phyloP scores from a whole-genome alignment of 306 rosid genomes.

The Cercis canadensis region DNA sequence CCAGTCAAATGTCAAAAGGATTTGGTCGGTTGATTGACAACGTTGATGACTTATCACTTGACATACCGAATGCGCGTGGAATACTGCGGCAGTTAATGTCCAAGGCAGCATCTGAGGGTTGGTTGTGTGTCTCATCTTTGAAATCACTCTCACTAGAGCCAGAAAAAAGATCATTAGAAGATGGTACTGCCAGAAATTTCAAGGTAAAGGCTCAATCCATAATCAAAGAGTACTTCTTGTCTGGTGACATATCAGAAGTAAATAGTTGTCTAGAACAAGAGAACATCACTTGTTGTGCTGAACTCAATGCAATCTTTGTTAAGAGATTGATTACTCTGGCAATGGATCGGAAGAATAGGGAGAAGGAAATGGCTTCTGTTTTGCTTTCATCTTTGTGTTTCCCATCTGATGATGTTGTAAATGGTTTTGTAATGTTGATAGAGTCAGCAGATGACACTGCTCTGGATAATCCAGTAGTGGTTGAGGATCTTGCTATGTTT shows the following conservation, averaged over 20 bases:
- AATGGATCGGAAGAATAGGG: constrained; percentile 77
- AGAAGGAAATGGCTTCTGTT: constrained; percentile 82
- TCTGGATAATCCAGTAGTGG: constrained; percentile 69
- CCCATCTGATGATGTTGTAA: constrained; percentile 71
- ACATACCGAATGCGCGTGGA: constrained; percentile 66
- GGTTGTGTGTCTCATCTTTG: constrained; percentile 72
- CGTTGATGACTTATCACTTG: constrained; percentile 72
- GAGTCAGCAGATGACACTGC: constrained; percentile 83
- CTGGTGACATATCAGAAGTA: constrained; percentile 67
- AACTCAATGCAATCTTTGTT: constrained; percentile 66
- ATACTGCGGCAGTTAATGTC: constrained; percentile 59
- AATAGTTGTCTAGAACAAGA: constrained; percentile 59
- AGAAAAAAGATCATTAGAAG: constrained; percentile 47
- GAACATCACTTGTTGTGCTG: constrained; percentile 41
- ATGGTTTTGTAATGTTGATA: constrained; percentile 67
- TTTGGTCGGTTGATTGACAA: constrained; percentile 64
- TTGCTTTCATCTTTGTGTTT: constrained; percentile 67
- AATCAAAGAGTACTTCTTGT: constrained; percentile 72
- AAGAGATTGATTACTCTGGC: constrained; percentile 68
- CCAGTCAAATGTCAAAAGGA: constrained; percentile 75
- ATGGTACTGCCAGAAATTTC: constrained; percentile 53
- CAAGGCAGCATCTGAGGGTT: constrained; percentile 80
- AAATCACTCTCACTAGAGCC: constrained; percentile 58
- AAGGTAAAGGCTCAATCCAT: constrained; percentile 64
- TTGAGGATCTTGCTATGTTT: constrained; percentile 82